Evolutionary conservation across 352 stramenopile species (phyloP), one percentile per base, ranked within the genome.

Genomic region (Phytophthora tentaculata): DNA sequence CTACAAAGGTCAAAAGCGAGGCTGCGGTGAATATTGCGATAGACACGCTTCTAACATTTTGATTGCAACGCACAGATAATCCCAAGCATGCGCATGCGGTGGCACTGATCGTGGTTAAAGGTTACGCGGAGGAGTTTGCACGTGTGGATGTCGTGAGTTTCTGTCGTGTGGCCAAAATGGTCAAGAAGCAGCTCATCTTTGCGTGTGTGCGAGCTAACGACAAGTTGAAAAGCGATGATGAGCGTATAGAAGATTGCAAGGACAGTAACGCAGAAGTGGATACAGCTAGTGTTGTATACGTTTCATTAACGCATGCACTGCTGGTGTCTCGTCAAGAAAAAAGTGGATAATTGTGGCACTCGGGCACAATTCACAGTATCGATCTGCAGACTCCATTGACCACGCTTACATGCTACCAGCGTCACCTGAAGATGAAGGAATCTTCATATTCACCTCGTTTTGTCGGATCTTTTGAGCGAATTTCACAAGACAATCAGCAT

Each of bases 1-100:
- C 20, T 95, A 95, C 61, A 75, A 86, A 73, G 81, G 85, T 93
- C 57, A 44, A n/a, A n/a, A n/a, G n/a, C n/a, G n/a, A n/a, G n/a
- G n/a, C n/a, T n/a, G n/a, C n/a, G n/a, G n/a, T n/a, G n/a, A n/a
- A n/a, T n/a, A n/a, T n/a, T n/a, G n/a, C n/a, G n/a, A 6, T 26
- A 55, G 41, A 19, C 14, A 35, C 8, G n/a, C 20, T 41, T 9
- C 23, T 45, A 9, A 45, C n/a, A 29, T 13, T 50, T 16, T 17
- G 24, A 29, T 13, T 50, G 22, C 14, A 22, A 22, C 55, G 22
- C 28, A 45, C 47, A 83, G 80, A 61, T 4, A 67, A 83, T 52
- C 85, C 83, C 8, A 73, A 64, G 32, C 61, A 28, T 17, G 51
- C 73, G 1, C 85, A 93, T 63, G 81, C 85, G 14, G 64, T 80